phyloP scores from a whole-genome alignment of 768 basidiomycete species.

The Lactarius sp. region DNA sequence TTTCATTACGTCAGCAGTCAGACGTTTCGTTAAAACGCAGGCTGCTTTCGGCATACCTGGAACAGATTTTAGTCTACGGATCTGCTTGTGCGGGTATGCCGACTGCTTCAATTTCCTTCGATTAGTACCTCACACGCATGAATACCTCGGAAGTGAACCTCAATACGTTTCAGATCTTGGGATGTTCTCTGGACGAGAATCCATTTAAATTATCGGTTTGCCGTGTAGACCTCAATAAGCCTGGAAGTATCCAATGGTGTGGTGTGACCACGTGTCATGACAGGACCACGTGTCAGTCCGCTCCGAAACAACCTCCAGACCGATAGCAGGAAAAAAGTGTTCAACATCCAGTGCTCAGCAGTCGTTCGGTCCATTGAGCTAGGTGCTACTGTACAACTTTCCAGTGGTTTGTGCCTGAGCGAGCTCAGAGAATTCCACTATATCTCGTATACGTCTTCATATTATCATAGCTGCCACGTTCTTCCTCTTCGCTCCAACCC shows the following conservation, averaged over 20 bases:
- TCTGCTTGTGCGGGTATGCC: background rate
- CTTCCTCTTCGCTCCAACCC: background rate
- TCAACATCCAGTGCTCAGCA: background rate
- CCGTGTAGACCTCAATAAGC: background rate
- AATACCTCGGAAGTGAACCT: no score
- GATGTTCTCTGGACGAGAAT: no score
- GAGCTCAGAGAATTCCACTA: no score
- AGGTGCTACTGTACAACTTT: background rate
- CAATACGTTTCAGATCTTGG: no score
- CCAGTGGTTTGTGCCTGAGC: no score
- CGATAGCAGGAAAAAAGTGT: no score
- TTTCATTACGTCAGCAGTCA: constrained; percentile 20
- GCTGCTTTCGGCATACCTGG: background rate
- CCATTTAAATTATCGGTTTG: no score
- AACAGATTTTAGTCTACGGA: background rate
- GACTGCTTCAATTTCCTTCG: background rate
- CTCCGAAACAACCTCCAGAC: no score
- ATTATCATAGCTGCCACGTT: background rate
- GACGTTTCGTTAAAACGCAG: background rate
- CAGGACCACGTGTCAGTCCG: background rate
- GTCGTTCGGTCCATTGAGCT: background rate
- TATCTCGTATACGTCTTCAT: no score
- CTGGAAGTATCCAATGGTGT: background rate
- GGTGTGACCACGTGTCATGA: constrained; percentile 5
- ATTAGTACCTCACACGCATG: background rate